A percentile compares a stretch with the other conserved stretches of the same genome.
Evolutionary conservation across 2,329 filamentous ascomycete species (phyloP).

Genomic region (Annulohypoxylon truncatum): DNA sequence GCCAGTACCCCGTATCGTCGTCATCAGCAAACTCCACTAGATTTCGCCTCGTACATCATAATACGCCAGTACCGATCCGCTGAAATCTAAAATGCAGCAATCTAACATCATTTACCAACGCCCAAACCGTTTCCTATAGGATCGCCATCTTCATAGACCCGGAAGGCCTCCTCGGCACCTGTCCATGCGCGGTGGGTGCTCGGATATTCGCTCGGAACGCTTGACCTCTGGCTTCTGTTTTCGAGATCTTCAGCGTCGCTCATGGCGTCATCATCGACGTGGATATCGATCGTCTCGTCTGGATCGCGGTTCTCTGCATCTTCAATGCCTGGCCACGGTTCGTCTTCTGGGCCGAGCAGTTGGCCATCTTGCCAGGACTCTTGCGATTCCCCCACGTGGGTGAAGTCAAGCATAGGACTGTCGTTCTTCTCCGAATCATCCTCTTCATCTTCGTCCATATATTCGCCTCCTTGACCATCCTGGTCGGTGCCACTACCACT

Average conservation of each 20-base stretch:
- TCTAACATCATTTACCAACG: slow-evolving; percentile 15
- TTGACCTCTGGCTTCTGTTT: slow-evolving; percentile 41
- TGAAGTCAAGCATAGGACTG: slow-evolving; percentile 48
- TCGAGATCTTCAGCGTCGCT: slow-evolving; percentile 38
- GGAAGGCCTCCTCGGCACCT: slow-evolving; percentile 38
- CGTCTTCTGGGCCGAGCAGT: slow-evolving; percentile 60
- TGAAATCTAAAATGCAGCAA: slow-evolving; percentile 27
- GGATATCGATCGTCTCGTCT: slow-evolving; percentile 37
- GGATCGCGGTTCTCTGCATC: slow-evolving; percentile 67
- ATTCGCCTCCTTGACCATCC: slow-evolving; percentile 50
- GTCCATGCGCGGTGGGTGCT: slow-evolving; percentile 46
- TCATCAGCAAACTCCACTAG: slow-evolving; percentile 1
- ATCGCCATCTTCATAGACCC: slow-evolving; percentile 34
- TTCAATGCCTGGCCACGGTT: slow-evolving; percentile 68
- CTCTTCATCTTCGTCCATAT: slow-evolving; percentile 52
- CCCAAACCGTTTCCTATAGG: not conserved
- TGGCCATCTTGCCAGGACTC: slow-evolving; percentile 49
- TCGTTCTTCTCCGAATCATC: slow-evolving; percentile 46
- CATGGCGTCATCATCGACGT: slow-evolving; percentile 47
- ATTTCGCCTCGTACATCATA: slow-evolving; percentile 4
- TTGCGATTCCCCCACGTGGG: slow-evolving; percentile 44
- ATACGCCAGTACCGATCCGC: slow-evolving; percentile 19
- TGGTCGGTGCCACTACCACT: slow-evolving; percentile 48
- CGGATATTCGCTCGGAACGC: slow-evolving; percentile 49
- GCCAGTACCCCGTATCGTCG: slow-evolving; percentile 11